Base-by-base conservation (phyloP, 2,329 filamentous ascomycete species). In the Diaporthe vaccinii region DNA sequence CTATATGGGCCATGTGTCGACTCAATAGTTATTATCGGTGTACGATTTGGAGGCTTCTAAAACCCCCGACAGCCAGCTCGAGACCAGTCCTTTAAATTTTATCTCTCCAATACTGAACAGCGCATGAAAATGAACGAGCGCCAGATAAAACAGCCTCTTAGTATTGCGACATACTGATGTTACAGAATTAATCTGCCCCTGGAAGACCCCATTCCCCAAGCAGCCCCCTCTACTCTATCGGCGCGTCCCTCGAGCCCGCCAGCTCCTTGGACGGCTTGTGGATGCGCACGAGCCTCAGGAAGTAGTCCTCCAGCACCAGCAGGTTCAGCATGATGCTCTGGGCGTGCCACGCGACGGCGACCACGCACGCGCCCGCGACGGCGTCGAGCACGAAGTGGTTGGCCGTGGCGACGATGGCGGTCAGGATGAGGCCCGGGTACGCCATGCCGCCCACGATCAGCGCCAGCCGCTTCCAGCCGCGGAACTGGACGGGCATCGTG, bases 311-410 rank as follows among this genome's bases (percentile, higher is more conserved):
- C 22, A 94, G 41, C 2, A 90, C 87, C 44, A 93, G 83, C 73
- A 94, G 81, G 81, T 94, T 94, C 72, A 93, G 83, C 73, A 94
- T 81, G 22, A 89, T 79, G 41, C 81, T 81, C 78, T 90, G 90
- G 62, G 82, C 82, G 74, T 88, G 82, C 92, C 93, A 94, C 1
- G 91, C 92, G 7, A 93, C 77, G 4, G 85, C 86, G 78, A 92
- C 94, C 4, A 94, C 91, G 44, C 89, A 80, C 8, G 91, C 90
- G 20, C 93, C 93, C 0, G 92, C 93, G 2, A 94, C 88, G 0
- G 93, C 93, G 80, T 94, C 93, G 9, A 94, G 88, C 65, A 94
- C 87, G 81, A 94, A 93, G 82, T 94, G 93, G 81, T 94, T 94
- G 61, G 93, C 93, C 0, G 93, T 94, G 4, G 93, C 90, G 34